Percentiles rank a stretch among this genome's conserved stretches.
phyloP scores from a whole-genome alignment of 2,329 filamentous ascomycete species.

The Fusarium guadeloupense region DNA sequence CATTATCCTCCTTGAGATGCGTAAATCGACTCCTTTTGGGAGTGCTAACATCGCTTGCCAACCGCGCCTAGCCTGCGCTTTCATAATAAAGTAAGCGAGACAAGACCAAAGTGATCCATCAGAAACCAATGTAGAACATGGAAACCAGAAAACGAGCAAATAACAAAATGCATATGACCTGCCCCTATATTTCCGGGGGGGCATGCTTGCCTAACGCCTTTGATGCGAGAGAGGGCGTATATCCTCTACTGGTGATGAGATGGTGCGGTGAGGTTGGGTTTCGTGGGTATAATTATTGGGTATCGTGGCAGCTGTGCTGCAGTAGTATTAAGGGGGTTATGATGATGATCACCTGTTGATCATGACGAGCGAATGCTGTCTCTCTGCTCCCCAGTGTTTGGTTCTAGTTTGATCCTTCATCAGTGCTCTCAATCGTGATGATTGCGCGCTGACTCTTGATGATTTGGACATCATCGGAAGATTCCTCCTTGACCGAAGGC shows the following conservation, averaged over 20 bases:
- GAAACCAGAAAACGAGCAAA: slow-evolving; percentile 3
- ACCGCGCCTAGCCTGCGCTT: not conserved
- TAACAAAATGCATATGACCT: slow-evolving; percentile 12
- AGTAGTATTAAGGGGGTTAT: slow-evolving; percentile 14
- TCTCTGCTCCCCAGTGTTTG: slow-evolving; percentile 1
- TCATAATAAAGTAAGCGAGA: not conserved
- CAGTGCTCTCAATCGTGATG: slow-evolving; percentile 30
- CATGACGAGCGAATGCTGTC: not conserved
- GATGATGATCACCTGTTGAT: slow-evolving; percentile 3
- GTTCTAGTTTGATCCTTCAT: slow-evolving; percentile 32
- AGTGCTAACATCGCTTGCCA: not conserved
- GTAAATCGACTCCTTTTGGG: not conserved
- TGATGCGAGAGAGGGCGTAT: slow-evolving; percentile 24
- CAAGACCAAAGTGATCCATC: slow-evolving; percentile 10
- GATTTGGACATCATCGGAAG: slow-evolving; percentile 10
- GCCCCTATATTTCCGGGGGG: slow-evolving; percentile 6
- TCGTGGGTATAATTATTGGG: slow-evolving; percentile 26
- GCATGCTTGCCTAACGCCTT: slow-evolving; percentile 32
- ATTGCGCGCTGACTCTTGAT: slow-evolving; percentile 19
- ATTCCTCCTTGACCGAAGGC: slow-evolving; percentile 3
- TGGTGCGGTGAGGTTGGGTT: slow-evolving; percentile 1
- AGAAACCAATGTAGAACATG: not conserved
- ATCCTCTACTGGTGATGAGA: slow-evolving; percentile 16
- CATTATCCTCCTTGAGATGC: not conserved
- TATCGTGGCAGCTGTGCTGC: slow-evolving; percentile 38